Evolutionary conservation across 768 basidiomycete genomes (phyloP).

Genomic region (Lactifluus subvellereus): DNA sequence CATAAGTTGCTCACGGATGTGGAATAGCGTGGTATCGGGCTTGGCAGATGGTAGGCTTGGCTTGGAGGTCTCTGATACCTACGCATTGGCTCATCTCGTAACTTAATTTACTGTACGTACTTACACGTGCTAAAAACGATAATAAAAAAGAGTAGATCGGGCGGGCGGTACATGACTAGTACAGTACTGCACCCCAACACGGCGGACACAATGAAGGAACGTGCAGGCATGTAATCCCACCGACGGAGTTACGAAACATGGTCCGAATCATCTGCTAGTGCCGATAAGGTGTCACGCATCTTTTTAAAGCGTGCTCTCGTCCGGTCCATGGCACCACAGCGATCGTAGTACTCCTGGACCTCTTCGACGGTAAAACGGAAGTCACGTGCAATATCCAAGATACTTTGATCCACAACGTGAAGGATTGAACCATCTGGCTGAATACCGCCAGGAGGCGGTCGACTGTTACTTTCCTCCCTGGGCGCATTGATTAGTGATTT

Average conservation of each 20-base stretch:
- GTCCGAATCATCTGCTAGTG: conserved; percentile 18
- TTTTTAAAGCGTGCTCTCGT: conserved; percentile 60
- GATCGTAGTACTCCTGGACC: conserved; percentile 73
- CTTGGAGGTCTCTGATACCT: background rate
- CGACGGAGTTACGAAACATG: background rate
- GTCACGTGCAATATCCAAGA: conserved; percentile 61
- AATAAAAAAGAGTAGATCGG: conserved; percentile 10
- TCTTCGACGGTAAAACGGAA: conserved; percentile 70
- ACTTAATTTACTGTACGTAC: background rate
- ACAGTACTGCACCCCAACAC: background rate
- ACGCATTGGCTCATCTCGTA: background rate
- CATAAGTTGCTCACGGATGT: conserved; percentile 62
- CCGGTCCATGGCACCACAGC: conserved; percentile 61
- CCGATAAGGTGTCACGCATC: conserved; percentile 48
- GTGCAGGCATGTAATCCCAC: background rate
- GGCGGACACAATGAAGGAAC: background rate
- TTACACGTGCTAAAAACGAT: background rate
- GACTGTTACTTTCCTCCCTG: conserved; percentile 1
- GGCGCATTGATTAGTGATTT: background rate
- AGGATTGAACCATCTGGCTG: conserved; percentile 27
- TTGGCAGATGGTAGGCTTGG: background rate
- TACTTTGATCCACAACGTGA: conserved; percentile 61
- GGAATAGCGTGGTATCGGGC: conserved; percentile 32
- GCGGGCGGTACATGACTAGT: background rate
- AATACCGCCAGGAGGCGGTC: conserved; percentile 9